A percentile compares a stretch with the other conserved stretches of the same genome.
Conservation (phyloP, 352 stramenopile species). For the Achlya hypogyna region DNA sequence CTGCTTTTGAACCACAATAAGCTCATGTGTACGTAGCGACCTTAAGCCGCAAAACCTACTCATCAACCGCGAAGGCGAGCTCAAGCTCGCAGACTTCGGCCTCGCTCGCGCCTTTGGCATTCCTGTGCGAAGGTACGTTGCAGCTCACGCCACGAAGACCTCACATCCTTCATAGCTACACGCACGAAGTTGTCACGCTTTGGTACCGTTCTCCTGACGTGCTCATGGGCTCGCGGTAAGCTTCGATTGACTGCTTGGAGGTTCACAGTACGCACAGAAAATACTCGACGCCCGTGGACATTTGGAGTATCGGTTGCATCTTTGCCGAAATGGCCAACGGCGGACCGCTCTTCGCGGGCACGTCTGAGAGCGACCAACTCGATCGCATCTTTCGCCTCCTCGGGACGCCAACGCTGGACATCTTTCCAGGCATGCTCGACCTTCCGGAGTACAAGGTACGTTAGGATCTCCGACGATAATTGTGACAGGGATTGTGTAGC, state of each 20-base stretch:
- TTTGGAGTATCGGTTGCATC: constrained; percentile 98
- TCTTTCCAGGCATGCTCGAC: constrained; percentile 95
- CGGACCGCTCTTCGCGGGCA: constrained; percentile 93
- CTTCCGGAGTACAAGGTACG: constrained; percentile 93
- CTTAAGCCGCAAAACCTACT: constrained; percentile 98
- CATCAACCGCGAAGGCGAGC: constrained; percentile 95
- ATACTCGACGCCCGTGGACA: constrained; percentile 98
- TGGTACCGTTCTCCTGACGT: constrained; percentile 99
- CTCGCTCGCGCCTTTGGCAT: constrained; percentile 99
- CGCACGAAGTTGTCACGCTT: constrained; percentile 99
- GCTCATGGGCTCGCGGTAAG: constrained; percentile 90
- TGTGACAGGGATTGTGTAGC: constrained; percentile 26
- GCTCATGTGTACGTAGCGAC: constrained; percentile 65
- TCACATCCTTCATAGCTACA: constrained; percentile 68
- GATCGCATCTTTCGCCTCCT: constrained; percentile 96
- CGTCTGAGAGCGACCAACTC: constrained; percentile 95
- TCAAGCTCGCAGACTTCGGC: constrained; percentile 99
- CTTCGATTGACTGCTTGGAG: background rate
- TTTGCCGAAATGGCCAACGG: constrained; percentile 95
- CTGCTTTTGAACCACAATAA: background rate
- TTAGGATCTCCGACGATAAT: background rate
- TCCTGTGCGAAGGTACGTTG: constrained; percentile 86
- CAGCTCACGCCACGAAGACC: background rate
- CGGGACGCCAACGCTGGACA: constrained; percentile 89
- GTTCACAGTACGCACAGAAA: constrained; percentile 49